Conservation (phyloP, 2,329 filamentous ascomycete species). For the Fusarium mundagurra region DNA sequence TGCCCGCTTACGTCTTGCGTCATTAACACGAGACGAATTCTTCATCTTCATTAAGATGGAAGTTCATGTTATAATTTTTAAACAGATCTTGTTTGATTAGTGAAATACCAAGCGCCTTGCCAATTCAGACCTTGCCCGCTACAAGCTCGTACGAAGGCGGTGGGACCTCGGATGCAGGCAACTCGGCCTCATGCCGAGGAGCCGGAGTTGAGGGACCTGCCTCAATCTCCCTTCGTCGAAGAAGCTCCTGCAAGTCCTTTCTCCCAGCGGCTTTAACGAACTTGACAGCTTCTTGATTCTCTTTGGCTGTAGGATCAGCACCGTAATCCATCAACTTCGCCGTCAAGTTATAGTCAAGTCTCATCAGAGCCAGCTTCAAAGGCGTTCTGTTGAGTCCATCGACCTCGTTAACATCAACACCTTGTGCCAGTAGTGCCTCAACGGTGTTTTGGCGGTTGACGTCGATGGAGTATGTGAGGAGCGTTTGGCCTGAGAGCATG, state of each 20-base stretch:
- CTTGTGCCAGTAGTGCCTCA: not conserved
- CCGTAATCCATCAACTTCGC: not conserved
- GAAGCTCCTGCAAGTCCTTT: not conserved
- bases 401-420: not conserved
- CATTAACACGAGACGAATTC: not conserved
- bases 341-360: conserved; percentile 5
- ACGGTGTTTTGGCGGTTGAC: not conserved
- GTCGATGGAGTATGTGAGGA: conserved; percentile 11
- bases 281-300: not conserved
- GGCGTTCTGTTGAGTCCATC: conserved; percentile 16
- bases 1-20: not conserved
- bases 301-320: not conserved
- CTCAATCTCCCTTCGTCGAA: not conserved
- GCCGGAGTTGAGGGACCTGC: not conserved
- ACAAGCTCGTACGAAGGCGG: conserved; percentile 8
- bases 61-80: rapidly evolving
- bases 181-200: not conserved
- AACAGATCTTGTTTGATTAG: rapidly evolving
- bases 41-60: not conserved
- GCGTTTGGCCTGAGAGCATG: conserved; percentile 3
- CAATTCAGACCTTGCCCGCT: not conserved
- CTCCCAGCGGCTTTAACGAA: conserved; percentile 3
- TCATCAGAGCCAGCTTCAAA: not conserved
- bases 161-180: not conserved
- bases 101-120: not conserved